Base-by-base conservation (phyloP, 2,329 filamentous ascomycete genomes). In the Colletotrichum eremochloae region DNA sequence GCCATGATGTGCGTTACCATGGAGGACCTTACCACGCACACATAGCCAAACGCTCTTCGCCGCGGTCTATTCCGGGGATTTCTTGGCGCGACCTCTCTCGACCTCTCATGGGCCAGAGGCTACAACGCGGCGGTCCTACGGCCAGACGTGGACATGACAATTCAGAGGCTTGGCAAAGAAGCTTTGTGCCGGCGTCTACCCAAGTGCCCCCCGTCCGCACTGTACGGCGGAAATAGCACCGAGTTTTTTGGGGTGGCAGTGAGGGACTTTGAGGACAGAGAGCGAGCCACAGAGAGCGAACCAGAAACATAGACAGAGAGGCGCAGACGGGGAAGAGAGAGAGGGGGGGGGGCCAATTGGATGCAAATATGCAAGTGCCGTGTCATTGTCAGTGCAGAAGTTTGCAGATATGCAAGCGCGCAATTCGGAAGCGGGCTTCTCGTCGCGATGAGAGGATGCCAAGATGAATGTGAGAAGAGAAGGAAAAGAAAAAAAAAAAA, bases 101-200 rank as follows among this genome's bases (percentile, higher is more conserved):
- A 55, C 48, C 48, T 57, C 68, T 67, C 63, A 48, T 40, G 18
- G 44, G 24, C 66, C 44, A 60, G 36, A 64, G 36, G 20, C 50
- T 61, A 67, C 40, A 67, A 56, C 46, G 46, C 52, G 29, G 65
- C 29, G 20, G 50, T 60, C 58, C 36, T 63, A 67, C n/a, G 57
- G 63, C 68, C 68, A 71, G 69, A 68, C 69, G 60, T 56, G 69
- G 60, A 72, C 66, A 72, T 72, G 66, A 69, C 69, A 69, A 55
- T 69, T 56, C 53, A 42, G 52, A 50, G 69, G 66, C 69, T 72
- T 72, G 69, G 69, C 69, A 48, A 60, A 72, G 60, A 72, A 66
- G 55, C 60, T 61, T 55, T 29, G 53, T 53, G 60, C 65, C 38
- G n/a, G 61, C 65, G 67, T 20, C 40, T 36, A 60, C 64, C 65